Evolutionary conservation across 2,329 filamentous ascomycete genomes (phyloP).

Genomic region (Verticillium nubilum): DNA sequence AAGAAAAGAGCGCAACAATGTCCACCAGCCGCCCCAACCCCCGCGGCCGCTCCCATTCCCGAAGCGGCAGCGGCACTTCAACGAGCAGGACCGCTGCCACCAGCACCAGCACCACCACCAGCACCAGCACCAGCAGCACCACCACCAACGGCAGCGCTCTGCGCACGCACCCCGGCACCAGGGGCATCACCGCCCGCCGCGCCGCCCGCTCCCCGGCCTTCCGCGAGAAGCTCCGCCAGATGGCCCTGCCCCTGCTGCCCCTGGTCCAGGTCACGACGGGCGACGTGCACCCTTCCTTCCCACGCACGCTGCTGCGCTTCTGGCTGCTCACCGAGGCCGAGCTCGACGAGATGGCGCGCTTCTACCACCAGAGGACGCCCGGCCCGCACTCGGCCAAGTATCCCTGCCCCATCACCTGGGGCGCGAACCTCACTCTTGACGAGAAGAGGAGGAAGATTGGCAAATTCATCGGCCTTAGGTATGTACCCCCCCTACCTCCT

Average conservation of each 20-base stretch:
- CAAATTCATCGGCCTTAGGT: conserved; percentile 66
- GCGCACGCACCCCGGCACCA: conserved; percentile 1
- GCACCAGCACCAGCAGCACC: conserved; percentile 4
- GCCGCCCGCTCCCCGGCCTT: conserved; percentile 41
- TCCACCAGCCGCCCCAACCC: not conserved
- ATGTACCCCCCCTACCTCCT: conserved; percentile 33
- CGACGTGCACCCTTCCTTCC: conserved; percentile 59
- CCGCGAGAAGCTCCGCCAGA: conserved; percentile 55
- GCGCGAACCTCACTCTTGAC: conserved; percentile 44
- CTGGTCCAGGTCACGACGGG: conserved; percentile 61
- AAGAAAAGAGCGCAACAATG: not conserved
- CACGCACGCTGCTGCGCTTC: conserved; percentile 61
- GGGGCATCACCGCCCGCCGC: conserved; percentile 29
- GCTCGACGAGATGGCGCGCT: conserved; percentile 64
- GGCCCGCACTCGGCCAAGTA: conserved; percentile 52
- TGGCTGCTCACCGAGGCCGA: conserved; percentile 68
- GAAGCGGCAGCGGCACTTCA: not conserved
- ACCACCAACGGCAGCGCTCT: too few species aligned
- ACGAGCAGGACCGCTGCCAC: not conserved
- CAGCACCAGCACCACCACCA: not conserved
- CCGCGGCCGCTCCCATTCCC: not conserved
- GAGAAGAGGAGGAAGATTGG: conserved; percentile 70
- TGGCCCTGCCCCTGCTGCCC: conserved; percentile 60
- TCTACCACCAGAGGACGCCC: conserved; percentile 66
- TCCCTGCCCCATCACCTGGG: conserved; percentile 64